Percentiles rank a stretch among this genome's conserved stretches.
phyloP scores from a whole-genome alignment of 225 moss, liverwort and hornwort genomes.

The Climacium dendroides region DNA sequence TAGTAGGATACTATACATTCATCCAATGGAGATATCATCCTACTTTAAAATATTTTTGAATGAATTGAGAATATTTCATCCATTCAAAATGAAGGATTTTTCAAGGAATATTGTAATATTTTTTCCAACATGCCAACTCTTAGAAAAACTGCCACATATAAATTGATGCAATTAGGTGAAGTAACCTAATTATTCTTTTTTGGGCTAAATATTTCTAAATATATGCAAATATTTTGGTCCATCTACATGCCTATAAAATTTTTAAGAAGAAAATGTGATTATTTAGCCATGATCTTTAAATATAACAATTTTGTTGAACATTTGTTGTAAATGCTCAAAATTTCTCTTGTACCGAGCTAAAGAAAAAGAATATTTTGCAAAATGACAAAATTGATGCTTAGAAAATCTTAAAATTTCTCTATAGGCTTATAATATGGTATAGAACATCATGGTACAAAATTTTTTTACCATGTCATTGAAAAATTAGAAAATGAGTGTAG shows the following conservation, averaged over 20 bases:
- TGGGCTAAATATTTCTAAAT: not conserved
- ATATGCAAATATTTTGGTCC: not conserved
- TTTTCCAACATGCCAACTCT: not conserved
- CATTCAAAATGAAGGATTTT: not conserved
- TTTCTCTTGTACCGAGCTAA: not conserved
- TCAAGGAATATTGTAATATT: not conserved
- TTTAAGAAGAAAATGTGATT: not conserved
- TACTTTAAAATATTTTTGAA: not conserved
- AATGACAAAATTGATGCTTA: not conserved
- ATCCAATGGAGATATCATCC: not conserved
- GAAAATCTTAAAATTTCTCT: fast-evolving
- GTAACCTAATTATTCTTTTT: not conserved
- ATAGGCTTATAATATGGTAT: not conserved
- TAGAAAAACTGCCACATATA: not conserved
- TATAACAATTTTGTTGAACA: not conserved
- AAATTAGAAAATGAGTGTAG: too few relatives aligned
- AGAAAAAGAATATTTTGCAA: not conserved
- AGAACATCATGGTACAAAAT: not conserved
- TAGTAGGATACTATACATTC: not conserved
- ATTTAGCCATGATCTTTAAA: not conserved
- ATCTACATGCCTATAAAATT: not conserved
- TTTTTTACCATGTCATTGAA: not conserved
- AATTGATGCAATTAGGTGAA: not conserved
- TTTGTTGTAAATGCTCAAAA: not conserved
- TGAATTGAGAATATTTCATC: not conserved